Conservation (phyloP, 2,329 filamentous ascomycete genomes). For the Sporothrix phasma region DNA sequence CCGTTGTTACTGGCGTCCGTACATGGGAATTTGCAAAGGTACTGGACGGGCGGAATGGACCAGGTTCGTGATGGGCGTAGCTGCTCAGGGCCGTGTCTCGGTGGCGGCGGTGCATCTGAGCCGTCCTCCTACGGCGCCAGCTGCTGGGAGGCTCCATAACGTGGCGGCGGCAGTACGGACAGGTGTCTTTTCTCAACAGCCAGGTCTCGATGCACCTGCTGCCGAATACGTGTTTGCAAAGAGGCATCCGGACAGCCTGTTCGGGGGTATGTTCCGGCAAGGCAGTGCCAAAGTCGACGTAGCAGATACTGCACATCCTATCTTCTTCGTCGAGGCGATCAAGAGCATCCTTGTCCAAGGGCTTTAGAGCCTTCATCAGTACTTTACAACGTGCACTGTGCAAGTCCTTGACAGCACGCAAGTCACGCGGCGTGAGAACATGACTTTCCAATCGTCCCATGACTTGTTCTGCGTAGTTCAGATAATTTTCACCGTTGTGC, state of each 20-base stretch:
- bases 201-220: conserved; percentile 56
- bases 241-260: conserved; percentile 46
- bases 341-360: too few relatives aligned
- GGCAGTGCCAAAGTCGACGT: not conserved
- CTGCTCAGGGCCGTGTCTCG: too few relatives aligned
- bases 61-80: too few relatives aligned
- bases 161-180: conserved; percentile 48
- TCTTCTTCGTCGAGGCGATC: conserved; percentile 37
- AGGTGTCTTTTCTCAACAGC: conserved; percentile 52
- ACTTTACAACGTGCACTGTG: too few relatives aligned
- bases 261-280: conserved; percentile 49
- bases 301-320: conserved; percentile 32
- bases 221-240: conserved; percentile 55
- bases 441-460: too few relatives aligned
- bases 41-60: not conserved
- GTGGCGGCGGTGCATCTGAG: too few relatives aligned
- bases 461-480: too few relatives aligned
- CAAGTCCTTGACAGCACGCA: too few relatives aligned
- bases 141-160: too few relatives aligned
- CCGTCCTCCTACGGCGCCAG: too few relatives aligned
- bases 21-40: not conserved
- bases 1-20: not conserved
- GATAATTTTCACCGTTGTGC: too few relatives aligned
- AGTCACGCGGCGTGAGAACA: too few relatives aligned
- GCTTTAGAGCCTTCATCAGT: conserved; percentile 38